phyloP scores from a whole-genome alignment of 2,329 filamentous ascomycete genomes.

The Aureobasidium melanogenum region DNA sequence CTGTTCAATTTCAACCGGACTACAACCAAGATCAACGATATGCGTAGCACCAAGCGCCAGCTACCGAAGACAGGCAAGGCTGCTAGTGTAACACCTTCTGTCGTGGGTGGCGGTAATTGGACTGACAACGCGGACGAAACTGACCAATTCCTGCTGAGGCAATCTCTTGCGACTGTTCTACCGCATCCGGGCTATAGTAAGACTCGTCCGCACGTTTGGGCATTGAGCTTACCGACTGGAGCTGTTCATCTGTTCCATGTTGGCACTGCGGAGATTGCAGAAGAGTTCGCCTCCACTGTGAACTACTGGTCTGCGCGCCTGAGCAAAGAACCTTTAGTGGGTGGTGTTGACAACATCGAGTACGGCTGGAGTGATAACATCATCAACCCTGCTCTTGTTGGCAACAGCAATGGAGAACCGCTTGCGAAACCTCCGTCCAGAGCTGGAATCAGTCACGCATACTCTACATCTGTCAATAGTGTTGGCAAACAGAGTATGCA shows the following conservation, averaged over 20 bases:
- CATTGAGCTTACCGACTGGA: constrained; percentile 80
- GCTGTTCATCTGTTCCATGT: constrained; percentile 98
- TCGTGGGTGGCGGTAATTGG: constrained; percentile 95
- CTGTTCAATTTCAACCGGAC: constrained; percentile 86
- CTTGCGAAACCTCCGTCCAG: background rate
- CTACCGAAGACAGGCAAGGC: constrained; percentile 19
- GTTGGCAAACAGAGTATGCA: constrained; percentile 27
- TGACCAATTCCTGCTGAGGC: constrained; percentile 77
- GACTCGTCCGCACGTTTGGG: constrained; percentile 84
- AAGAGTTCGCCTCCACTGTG: constrained; percentile 85
- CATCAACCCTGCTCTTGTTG: constrained; percentile 46
- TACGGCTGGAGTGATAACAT: constrained; percentile 91
- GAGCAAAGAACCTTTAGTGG: constrained; percentile 85
- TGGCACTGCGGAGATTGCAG: constrained; percentile 86
- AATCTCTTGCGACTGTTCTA: constrained; percentile 83
- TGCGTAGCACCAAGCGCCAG: constrained; percentile 4
- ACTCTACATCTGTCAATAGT: constrained; percentile 15
- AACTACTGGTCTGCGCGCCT: constrained; percentile 97
- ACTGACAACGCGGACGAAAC: constrained; percentile 90
- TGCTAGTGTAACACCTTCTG: constrained; percentile 44
- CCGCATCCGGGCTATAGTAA: constrained; percentile 91
- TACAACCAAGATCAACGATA: constrained; percentile 39
- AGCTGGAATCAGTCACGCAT: constrained; percentile 14
- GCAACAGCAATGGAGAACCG: constrained; percentile 16
- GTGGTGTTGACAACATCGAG: constrained; percentile 92